A percentile compares a stretch with the other conserved stretches of the same genome.
Conservation (phyloP, 2,329 filamentous ascomycete species). For the Ophidiomyces ophidiicola region DNA sequence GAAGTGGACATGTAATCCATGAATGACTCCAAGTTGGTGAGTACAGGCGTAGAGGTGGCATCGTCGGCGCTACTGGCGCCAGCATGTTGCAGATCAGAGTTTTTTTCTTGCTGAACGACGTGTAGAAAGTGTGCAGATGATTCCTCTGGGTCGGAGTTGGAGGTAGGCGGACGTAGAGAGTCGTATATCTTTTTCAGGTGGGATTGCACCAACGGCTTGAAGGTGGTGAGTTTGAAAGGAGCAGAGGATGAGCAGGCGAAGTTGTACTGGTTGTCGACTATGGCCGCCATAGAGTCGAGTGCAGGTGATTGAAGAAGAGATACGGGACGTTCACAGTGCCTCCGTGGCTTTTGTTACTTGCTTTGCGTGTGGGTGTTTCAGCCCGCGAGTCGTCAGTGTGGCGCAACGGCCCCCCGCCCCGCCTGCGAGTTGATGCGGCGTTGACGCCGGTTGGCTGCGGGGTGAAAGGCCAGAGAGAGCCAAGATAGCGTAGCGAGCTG, state of each 20-base stretch:
- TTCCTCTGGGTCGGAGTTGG: slow-evolving; percentile 14
- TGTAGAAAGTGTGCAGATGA: slow-evolving; percentile 14
- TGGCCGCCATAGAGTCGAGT: neutral
- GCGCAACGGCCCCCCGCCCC: too few relatives aligned
- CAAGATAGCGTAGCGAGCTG: too few relatives aligned
- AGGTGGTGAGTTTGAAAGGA: slow-evolving; percentile 15
- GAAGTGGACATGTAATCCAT: slow-evolving; percentile 38
- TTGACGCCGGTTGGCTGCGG: too few relatives aligned
- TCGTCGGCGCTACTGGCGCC: neutral
- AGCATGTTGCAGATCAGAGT: slow-evolving; percentile 2
- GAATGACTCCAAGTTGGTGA: slow-evolving; percentile 30
- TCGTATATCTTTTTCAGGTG: slow-evolving; percentile 28
- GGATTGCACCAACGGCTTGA: slow-evolving; percentile 24
- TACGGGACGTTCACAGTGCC: too few relatives aligned
- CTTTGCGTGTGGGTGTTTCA: too few relatives aligned
- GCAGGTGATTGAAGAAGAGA: too few relatives aligned
- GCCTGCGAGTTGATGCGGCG: too few relatives aligned
- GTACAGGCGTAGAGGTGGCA: slow-evolving; percentile 1
- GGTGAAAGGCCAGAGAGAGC: too few relatives aligned
- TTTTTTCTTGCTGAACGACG: slow-evolving; percentile 15
- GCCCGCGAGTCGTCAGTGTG: too few relatives aligned
- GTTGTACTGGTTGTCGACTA: slow-evolving; percentile 2
- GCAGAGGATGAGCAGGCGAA: neutral
- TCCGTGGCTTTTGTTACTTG: too few relatives aligned
- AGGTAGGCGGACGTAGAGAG: slow-evolving; percentile 17